Evolutionary conservation across 2,329 filamentous ascomycete species (phyloP).

Genomic region (Teratosphaeria zuluensis): DNA sequence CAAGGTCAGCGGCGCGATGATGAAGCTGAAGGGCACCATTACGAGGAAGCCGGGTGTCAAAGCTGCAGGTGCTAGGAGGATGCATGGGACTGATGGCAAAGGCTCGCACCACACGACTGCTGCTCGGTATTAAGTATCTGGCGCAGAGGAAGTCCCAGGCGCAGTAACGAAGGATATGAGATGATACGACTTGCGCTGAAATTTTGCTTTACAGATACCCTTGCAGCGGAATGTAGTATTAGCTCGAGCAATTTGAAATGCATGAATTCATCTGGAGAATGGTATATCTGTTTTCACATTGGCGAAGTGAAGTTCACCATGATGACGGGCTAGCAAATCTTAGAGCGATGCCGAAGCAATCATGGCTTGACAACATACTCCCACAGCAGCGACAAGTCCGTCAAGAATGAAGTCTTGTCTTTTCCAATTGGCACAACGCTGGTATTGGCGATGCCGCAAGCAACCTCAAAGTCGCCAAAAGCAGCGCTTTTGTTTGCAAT

Average conservation of each 20-base stretch:
- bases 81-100: slow-evolving; percentile 27
- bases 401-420: not conserved
- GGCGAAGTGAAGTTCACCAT: no score
- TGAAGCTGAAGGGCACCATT: slow-evolving; percentile 61
- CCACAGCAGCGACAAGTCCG: slow-evolving; percentile 8
- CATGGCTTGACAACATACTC: slow-evolving; percentile 4
- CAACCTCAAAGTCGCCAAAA: not conserved
- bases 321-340: no score
- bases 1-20: slow-evolving; percentile 66
- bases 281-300: no score
- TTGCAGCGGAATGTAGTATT: not conserved
- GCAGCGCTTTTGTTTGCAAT: not conserved
- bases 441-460: not conserved
- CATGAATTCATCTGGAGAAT: not conserved
- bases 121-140: not conserved
- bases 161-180: not conserved
- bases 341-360: not conserved
- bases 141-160: no score
- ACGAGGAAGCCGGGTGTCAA: slow-evolving; percentile 62
- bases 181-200: not conserved
- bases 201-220: not conserved
- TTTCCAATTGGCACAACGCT: not conserved
- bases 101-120: slow-evolving; percentile 8
- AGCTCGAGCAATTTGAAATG: not conserved
- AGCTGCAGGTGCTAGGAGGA: slow-evolving; percentile 33